Percentiles rank a stretch among this genome's conserved stretches.
phyloP scores from a whole-genome alignment of 768 basidiomycete species.

The Termitomyces sp. region DNA sequence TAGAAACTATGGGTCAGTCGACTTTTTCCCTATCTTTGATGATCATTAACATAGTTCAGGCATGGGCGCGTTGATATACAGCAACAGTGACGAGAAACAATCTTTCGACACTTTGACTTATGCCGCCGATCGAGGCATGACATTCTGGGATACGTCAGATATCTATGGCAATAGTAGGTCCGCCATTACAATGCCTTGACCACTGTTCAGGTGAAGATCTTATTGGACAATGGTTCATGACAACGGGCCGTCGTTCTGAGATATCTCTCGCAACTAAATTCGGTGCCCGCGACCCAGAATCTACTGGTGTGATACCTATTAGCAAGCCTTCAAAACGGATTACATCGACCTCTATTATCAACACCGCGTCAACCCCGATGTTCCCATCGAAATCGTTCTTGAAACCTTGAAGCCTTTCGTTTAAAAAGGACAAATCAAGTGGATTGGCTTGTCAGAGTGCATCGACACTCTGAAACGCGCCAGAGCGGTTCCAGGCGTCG shows the following conservation, averaged over 20 bases:
- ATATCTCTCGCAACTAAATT: conserved; percentile 33
- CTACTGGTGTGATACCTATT: not conserved
- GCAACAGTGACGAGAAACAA: conserved; percentile 13
- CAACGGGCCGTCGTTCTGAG: conserved; percentile 42
- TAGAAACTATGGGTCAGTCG: conserved; percentile 19
- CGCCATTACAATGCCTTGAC: not conserved
- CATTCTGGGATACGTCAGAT: conserved; percentile 45
- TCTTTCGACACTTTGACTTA: conserved; percentile 16
- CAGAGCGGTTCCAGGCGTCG: conserved; percentile 35
- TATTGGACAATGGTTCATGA: conserved; percentile 32
- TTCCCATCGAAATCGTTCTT: conserved; percentile 38
- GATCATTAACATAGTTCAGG: not conserved
- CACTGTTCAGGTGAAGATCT: conserved; percentile 5
- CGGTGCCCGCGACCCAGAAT: not conserved
- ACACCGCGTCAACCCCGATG: conserved; percentile 30
- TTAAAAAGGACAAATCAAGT: conserved; percentile 23
- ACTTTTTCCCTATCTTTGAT: not conserved
- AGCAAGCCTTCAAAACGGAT: conserved; percentile 5
- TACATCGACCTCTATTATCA: conserved; percentile 10
- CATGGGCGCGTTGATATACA: conserved; percentile 9
- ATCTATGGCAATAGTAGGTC: conserved; percentile 38
- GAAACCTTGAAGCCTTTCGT: conserved; percentile 1
- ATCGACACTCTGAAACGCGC: conserved; percentile 41
- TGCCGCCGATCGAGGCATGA: conserved; percentile 21
- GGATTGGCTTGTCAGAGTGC: conserved; percentile 47